Percentiles rank a stretch among this genome's conserved stretches.
Conservation (phyloP, 768 basidiomycete genomes). For the Plicaturopsis crispa region DNA sequence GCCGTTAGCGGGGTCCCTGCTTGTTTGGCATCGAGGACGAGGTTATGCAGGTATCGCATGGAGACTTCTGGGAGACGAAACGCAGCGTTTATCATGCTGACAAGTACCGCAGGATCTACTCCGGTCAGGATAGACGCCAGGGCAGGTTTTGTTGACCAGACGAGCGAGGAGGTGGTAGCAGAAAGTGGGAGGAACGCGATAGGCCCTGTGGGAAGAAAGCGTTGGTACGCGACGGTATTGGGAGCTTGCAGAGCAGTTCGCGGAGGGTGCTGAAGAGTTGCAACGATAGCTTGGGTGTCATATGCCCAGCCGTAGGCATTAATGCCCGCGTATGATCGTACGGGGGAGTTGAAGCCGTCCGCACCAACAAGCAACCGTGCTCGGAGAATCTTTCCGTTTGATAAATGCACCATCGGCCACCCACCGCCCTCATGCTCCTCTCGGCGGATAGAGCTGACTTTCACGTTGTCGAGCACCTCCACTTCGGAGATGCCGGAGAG, state of each 20-base stretch:
- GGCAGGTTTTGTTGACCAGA: conserved; percentile 85
- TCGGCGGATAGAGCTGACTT: conserved; percentile 66
- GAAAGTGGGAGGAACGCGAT: conserved; percentile 92
- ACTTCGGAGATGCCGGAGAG: conserved; percentile 47
- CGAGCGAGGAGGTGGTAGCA: conserved; percentile 72
- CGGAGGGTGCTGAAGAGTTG: conserved; percentile 72
- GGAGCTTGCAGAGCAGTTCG: conserved; percentile 51
- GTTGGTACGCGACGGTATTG: conserved; percentile 84
- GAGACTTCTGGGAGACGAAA: conserved; percentile 79
- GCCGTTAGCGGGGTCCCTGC: conserved; percentile 37
- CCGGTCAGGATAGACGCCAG: conserved; percentile 68
- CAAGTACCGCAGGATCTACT: conserved; percentile 55
- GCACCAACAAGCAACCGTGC: conserved; percentile 86
- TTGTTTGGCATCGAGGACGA: conserved; percentile 48
- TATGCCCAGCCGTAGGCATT: conserved; percentile 90
- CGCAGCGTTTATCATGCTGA: conserved; percentile 80
- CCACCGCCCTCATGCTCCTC: conserved; percentile 33
- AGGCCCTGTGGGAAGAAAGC: conserved; percentile 92
- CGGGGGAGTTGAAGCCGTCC: conserved; percentile 93
- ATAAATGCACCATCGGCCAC: conserved; percentile 79
- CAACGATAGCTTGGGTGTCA: conserved; percentile 83
- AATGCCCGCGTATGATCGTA: conserved; percentile 79
- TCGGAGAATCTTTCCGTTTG: conserved; percentile 55
- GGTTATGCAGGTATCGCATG: conserved; percentile 54
- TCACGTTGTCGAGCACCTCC: conserved; percentile 62